Conservation (phyloP, 2,329 filamentous ascomycete genomes). For the Penicillium sp. region DNA sequence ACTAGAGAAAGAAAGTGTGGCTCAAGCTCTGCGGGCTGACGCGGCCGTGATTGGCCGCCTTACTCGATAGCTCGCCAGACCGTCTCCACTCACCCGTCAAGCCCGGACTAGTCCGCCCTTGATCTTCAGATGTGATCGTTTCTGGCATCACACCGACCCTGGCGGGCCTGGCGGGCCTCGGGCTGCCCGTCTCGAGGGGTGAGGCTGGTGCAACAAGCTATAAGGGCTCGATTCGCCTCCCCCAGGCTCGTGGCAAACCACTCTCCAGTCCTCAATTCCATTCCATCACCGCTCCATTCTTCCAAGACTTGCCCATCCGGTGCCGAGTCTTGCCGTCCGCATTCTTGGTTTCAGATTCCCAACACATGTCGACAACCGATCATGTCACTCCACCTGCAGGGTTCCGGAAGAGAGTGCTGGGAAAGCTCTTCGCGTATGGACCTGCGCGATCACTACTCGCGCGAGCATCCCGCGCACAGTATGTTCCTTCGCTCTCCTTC, state of each 20-base stretch:
- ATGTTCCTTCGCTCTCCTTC: slow-evolving; percentile 14
- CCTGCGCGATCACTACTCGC: slow-evolving; percentile 28
- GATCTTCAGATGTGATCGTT: slow-evolving; percentile 27
- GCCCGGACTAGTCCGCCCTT: slow-evolving; percentile 27
- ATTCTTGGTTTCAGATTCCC: neutral
- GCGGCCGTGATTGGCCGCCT: slow-evolving; percentile 15
- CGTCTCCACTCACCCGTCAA: slow-evolving; percentile 18
- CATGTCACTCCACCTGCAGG: slow-evolving; percentile 32
- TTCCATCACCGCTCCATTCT: too few relatives aligned
- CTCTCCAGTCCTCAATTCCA: slow-evolving; percentile 3
- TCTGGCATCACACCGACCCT: slow-evolving; percentile 21
- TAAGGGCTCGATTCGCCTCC: slow-evolving; percentile 19
- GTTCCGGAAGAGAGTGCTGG: slow-evolving; percentile 32
- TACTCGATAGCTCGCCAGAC: slow-evolving; percentile 18
- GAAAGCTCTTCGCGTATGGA: slow-evolving; percentile 30
- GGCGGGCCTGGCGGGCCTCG: slow-evolving; percentile 10
- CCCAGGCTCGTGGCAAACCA: slow-evolving; percentile 5
- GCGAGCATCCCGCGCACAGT: slow-evolving; percentile 28
- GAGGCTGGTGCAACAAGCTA: slow-evolving; percentile 8
- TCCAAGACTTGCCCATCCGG: too few relatives aligned
- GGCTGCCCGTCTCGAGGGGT: slow-evolving; percentile 15
- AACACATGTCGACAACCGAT: slow-evolving; percentile 15
- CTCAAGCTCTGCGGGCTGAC: slow-evolving; percentile 10
- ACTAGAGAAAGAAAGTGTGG: too few relatives aligned
- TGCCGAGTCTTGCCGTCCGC: too few relatives aligned